phyloP scores from a whole-genome alignment of 2,329 filamentous ascomycete genomes.

The Fusarium incarnatum region DNA sequence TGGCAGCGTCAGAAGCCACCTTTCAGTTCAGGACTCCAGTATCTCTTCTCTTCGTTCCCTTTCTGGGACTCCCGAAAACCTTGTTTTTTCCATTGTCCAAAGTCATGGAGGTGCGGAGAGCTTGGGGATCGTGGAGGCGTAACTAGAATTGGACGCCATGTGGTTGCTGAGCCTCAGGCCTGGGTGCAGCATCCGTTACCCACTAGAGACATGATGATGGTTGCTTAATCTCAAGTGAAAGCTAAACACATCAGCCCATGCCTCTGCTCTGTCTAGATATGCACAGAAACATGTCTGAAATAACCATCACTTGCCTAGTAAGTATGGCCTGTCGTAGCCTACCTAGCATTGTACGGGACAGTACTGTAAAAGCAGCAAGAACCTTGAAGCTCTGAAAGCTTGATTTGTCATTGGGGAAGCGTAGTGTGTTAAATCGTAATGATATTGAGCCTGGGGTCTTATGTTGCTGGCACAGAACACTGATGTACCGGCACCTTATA shows the following conservation, averaged over 20 bases:
- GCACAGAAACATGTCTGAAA: not conserved
- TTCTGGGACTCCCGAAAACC: slow-evolving; percentile 39
- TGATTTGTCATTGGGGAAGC: not conserved
- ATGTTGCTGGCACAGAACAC: slow-evolving; percentile 2
- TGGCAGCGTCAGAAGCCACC: slow-evolving; percentile 26
- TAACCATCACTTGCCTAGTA: not conserved
- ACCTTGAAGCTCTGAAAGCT: not conserved
- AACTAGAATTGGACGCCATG: slow-evolving; percentile 21
- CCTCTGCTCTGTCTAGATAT: not conserved
- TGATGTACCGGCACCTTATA: not conserved
- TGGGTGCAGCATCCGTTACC: not conserved
- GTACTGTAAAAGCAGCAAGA: not conserved
- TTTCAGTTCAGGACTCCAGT: slow-evolving; percentile 18
- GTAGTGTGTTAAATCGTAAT: not conserved
- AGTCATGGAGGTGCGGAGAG: slow-evolving; percentile 35
- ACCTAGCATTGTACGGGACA: not conserved
- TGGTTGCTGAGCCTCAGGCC: slow-evolving; percentile 13
- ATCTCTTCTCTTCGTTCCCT: slow-evolving; percentile 30
- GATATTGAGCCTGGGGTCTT: not conserved
- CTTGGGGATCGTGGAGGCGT: slow-evolving; percentile 25
- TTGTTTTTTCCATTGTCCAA: slow-evolving; percentile 29
- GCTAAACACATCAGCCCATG: not conserved
- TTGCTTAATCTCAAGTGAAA: not conserved
- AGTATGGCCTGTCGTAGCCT: not conserved
- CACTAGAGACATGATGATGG: not conserved